A percentile compares a stretch with the other conserved stretches of the same genome.
Evolutionary conservation across 2,329 filamentous ascomycete genomes (phyloP).

Genomic region (Albophoma yamanashiensis): DNA sequence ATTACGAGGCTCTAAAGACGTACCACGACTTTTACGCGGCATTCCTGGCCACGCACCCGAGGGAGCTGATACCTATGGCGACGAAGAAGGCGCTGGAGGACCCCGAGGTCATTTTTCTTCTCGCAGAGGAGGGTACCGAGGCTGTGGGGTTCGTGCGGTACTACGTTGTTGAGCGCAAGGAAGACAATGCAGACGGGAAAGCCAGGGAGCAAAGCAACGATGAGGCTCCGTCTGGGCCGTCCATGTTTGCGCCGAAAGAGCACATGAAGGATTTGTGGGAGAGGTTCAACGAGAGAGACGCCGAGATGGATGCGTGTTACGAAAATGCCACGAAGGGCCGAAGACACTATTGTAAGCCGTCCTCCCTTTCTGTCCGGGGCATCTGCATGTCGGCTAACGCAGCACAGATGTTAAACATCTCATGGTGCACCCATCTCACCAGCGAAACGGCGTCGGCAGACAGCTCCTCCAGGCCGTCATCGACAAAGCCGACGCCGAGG

Average conservation of each 20-base stretch:
- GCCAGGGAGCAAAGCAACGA: background rate
- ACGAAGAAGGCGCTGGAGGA: background rate
- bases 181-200: background rate
- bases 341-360: conserved; percentile 8
- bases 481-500: conserved; percentile 2
- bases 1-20: conserved; percentile 8
- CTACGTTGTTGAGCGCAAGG: background rate
- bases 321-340: conserved; percentile 6
- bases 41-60: conserved; percentile 7
- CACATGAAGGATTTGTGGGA: conserved; percentile 11
- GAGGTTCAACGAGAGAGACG: conserved; percentile 7
- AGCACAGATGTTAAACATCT: conserved; percentile 9
- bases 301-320: conserved; percentile 10
- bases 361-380: background rate
- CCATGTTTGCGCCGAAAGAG: conserved; percentile 6
- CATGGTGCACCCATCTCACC: conserved; percentile 11
- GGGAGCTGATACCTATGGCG: conserved; percentile 3
- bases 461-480: conserved; percentile 6
- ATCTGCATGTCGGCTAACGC: background rate
- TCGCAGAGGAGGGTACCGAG: background rate
- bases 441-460: conserved; percentile 9
- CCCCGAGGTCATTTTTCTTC: background rate
- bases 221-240: background rate
- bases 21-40: conserved; percentile 10
- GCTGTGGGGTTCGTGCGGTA: conserved; percentile 5